phyloP scores from a whole-genome alignment of 371 early-diverging fungal genomes.

The Zychaea mexicana region DNA sequence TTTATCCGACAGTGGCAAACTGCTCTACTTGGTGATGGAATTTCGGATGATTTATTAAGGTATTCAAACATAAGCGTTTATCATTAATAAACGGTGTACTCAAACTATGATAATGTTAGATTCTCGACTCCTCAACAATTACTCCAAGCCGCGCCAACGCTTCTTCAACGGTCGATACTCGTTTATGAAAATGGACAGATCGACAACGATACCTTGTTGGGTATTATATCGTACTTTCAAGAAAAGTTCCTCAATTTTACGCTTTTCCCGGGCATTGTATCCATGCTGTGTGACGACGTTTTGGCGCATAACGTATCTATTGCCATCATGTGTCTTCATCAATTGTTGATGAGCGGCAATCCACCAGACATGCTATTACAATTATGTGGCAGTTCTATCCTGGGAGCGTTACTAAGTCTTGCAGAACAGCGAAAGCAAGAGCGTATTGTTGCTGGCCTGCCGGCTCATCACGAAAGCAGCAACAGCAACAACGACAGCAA shows the following conservation, averaged over 20 bases:
- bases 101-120: constrained; percentile 6
- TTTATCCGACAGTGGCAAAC: constrained; percentile 36
- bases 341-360: constrained; percentile 13
- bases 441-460: neutral
- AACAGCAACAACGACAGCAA: neutral
- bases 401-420: constrained; percentile 15
- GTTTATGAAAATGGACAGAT: constrained; percentile 25
- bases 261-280: constrained; percentile 22
- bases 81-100: neutral
- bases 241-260: constrained; percentile 36
- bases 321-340: constrained; percentile 25
- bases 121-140: constrained; percentile 31
- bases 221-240: constrained; percentile 38
- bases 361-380: constrained; percentile 19
- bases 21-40: constrained; percentile 33
- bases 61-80: no score
- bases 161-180: constrained; percentile 30
- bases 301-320: constrained; percentile 15
- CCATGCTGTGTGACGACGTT: constrained; percentile 33
- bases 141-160: constrained; percentile 32
- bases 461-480: no score
- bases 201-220: constrained; percentile 19
- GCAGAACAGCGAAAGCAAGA: constrained; percentile 17
- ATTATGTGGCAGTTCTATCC: constrained; percentile 19
- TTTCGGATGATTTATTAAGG: constrained; percentile 39